phyloP scores from a whole-genome alignment of 176 grass and related monocot species.

The Otatea glauca region DNA sequence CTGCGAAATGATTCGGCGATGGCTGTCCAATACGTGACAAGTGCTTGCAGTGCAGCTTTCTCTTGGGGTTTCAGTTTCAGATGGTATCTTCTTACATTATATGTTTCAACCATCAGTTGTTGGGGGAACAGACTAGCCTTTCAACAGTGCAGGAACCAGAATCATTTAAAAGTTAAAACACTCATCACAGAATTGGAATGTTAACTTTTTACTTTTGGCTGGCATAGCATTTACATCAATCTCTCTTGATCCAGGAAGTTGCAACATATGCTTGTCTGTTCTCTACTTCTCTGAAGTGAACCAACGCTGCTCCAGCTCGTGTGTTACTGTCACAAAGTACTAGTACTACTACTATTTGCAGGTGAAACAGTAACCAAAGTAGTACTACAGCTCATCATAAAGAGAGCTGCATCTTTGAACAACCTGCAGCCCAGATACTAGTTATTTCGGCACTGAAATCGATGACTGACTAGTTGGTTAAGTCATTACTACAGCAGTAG shows the following conservation, averaged over 20 bases:
- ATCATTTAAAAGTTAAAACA: conserved; percentile 1
- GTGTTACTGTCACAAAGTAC: conserved; percentile 23
- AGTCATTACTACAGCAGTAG: conserved; percentile 30
- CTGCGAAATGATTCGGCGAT: neutral
- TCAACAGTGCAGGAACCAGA: conserved; percentile 27
- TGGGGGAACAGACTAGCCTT: conserved; percentile 41
- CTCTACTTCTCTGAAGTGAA: conserved; percentile 15
- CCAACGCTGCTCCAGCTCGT: conserved; percentile 18
- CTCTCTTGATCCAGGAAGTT: conserved; percentile 10
- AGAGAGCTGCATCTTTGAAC: neutral
- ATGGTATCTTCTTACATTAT: conserved; percentile 16
- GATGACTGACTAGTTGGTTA: neutral
- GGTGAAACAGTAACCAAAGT: conserved; percentile 16
- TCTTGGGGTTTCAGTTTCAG: conserved; percentile 25
- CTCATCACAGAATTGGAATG: conserved; percentile 14
- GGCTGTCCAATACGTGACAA: neutral
- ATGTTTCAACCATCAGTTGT: conserved; percentile 33
- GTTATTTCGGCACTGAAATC: neutral
- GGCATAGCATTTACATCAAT: neutral
- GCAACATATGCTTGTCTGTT: conserved; percentile 29
- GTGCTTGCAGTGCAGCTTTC: neutral
- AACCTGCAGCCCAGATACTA: conserved; percentile 22
- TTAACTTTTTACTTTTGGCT: neutral
- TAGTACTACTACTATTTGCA: neutral
- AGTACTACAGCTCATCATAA: neutral